Base-by-base conservation (phyloP, 768 basidiomycete species). In the Gloeopeniophorella convolvens region DNA sequence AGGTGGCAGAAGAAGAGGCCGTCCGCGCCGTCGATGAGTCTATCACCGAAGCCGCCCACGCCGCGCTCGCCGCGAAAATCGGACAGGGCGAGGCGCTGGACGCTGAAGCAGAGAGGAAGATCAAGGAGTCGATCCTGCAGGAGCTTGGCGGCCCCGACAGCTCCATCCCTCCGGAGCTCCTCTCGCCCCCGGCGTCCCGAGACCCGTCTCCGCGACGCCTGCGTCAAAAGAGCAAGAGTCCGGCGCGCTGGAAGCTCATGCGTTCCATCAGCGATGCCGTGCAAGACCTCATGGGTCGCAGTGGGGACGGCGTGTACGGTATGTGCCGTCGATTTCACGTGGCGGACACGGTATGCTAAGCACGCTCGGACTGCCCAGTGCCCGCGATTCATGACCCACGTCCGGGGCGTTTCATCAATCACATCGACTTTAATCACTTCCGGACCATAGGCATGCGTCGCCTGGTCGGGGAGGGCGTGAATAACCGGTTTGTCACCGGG, bases 391-490 rank as follows among this genome's bases (percentile, higher is more conserved):
- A 78, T 53, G 87, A 88, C 63, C 77, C 85, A 46, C 76, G 82
- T 47, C 82, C 89, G 26, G 84, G 87, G 45, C 78, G 87, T 52
- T 87, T 85, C 62, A 83, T 96, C 30, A 83, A 79, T 32, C 85
- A 91, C 65, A 70, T 99, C 12, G 90, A 91, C 62, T 99, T 99
- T 62, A 94, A 91, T 60, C 92, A 95, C 64, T 99, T 99, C 73
- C 82, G 94, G 23, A 95, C 96, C 21, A 92, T 95, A 48, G 95
- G 95, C 0, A 93, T 97, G 82, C 79, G 91, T 42, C 83, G 96
- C 16, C 89, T 88, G 4, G 80, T 96, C 2, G 90, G 89, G 26
- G 92, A 96, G 65, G 86, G 91, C 33, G 79, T 89, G 12, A 83
- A 80, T 46, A 85, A 87, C 59, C 86, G 92, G 9, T 99, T 95